Base-by-base conservation (phyloP, 805 yeast genomes). In the Kodamaea neixiangensis region DNA sequence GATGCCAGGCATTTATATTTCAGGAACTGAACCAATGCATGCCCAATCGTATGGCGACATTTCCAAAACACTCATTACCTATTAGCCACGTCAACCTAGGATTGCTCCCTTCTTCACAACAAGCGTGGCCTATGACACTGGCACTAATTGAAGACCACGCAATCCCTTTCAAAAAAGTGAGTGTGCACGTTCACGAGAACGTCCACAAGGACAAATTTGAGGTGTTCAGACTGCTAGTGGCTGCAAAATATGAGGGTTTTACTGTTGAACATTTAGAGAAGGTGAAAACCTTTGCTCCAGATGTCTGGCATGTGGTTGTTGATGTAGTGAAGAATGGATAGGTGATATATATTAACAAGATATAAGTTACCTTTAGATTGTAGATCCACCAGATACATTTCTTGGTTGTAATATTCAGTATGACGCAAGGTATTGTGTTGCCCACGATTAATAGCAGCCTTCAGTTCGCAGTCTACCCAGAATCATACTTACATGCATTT, bases 251-350 rank as follows among this genome's bases (percentile, higher is more conserved):
- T 17, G 34, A 17, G 11, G n/a, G 20, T n/a, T 50, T 50, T 21
- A 20, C n/a, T 6, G 21, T 37, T 5, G 46, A 47, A 3, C 83
- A 81, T 53, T 53, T 85, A 7, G 89, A 87, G 54, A 79, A 72
- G 56, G 87, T 90, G 49, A 90, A 89, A 68, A 87, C 93, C 0
- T 89, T 84, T 74, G 96, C 96, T 0, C 97, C 97, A 0, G 93
- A 86, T 45, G 83, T 90, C 1, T 85, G 88, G 85, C 97, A 89
- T 58, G 70, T 87, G 1, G 87, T 88, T 4, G 54, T 66, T 14
- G 77, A 72, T 46, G 50, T 58, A 3, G 10, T 7, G 7, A 6
- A 6, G 9, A 25, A 3, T 25, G 31, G 31, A 25, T 25, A 25
- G 31, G 3, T 25, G n/a, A n/a, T n/a, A n/a, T n/a, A n/a, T n/a